A percentile compares a stretch with the other conserved stretches of the same genome.
These are phyloP conservation scores for Mycotypha africana DNA, from an alignment of 371 early-diverging fungal genomes.

Conservation along the genomic window DNA sequence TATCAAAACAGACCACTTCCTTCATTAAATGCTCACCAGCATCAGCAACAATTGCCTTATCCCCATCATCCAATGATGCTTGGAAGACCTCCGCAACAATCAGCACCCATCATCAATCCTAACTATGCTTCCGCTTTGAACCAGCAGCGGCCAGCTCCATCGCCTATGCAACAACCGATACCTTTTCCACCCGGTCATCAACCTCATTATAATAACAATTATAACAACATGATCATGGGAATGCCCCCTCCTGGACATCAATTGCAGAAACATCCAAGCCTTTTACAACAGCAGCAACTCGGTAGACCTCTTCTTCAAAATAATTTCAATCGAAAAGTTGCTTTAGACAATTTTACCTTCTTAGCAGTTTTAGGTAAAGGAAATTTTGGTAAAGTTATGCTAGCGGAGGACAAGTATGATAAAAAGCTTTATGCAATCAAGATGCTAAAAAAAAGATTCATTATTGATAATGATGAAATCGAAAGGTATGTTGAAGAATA, in stretches of 20 bases:
- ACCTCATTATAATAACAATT: no score
- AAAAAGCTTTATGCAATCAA: constrained; percentile 93
- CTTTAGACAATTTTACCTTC: constrained; percentile 80
- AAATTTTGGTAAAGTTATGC: constrained; percentile 98
- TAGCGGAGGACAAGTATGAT: constrained; percentile 88
- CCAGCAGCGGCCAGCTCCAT: no score
- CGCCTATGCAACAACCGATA: constrained; percentile 3
- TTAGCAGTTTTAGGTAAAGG: constrained; percentile 95
- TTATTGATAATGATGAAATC: constrained; percentile 92
- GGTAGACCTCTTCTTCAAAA: no score
- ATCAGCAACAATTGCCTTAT: constrained; percentile 16
- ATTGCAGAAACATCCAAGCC: constrained; percentile 4
- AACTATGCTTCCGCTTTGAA: no score
- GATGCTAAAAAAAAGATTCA: constrained; percentile 95
- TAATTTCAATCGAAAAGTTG: constrained; percentile 44
- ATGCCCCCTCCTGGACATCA: constrained; percentile 5
- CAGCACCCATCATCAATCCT: no score
- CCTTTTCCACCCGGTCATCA: no score
- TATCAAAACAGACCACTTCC: constrained; percentile 21
- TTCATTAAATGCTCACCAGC: constrained; percentile 23
- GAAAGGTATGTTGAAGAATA: constrained; percentile 44
- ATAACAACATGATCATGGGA: constrained; percentile 14
- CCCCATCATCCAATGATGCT: no score
- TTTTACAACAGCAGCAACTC: constrained; percentile 17
- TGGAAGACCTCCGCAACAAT: no score